Conservation (phyloP, 371 early-diverging fungal genomes). For the Mucor plumbeus region DNA sequence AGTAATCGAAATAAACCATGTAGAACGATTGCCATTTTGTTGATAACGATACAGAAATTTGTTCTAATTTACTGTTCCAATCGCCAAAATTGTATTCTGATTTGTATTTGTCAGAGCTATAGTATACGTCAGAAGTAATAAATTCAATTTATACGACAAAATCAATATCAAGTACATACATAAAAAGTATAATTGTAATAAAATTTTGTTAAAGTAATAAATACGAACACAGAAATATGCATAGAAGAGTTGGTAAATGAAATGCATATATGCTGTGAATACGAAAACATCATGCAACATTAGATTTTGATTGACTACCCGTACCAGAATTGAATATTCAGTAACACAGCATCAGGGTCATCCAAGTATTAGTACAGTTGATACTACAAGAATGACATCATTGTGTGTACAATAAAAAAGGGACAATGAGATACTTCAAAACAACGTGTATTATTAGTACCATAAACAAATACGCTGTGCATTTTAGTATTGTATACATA, state of each 20-base stretch:
- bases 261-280: background rate
- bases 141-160: no score
- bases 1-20: no score
- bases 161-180: no score
- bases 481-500: background rate
- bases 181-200: no score
- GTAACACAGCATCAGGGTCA: background rate
- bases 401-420: background rate
- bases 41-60: no score
- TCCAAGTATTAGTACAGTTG: no score
- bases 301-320: background rate
- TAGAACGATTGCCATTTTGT: no score
- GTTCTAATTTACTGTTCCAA: no score
- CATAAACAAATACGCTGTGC: background rate
- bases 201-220: background rate
- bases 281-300: background rate
- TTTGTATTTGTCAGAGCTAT: no score
- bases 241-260: background rate
- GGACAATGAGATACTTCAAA: background rate
- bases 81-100: no score
- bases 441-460: background rate
- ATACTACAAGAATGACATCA: background rate
- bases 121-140: no score
- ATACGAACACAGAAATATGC: background rate
- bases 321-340: background rate